Evolutionary conservation across 768 basidiomycete genomes (phyloP).

Genomic region (Xerocomellus intermedius): DNA sequence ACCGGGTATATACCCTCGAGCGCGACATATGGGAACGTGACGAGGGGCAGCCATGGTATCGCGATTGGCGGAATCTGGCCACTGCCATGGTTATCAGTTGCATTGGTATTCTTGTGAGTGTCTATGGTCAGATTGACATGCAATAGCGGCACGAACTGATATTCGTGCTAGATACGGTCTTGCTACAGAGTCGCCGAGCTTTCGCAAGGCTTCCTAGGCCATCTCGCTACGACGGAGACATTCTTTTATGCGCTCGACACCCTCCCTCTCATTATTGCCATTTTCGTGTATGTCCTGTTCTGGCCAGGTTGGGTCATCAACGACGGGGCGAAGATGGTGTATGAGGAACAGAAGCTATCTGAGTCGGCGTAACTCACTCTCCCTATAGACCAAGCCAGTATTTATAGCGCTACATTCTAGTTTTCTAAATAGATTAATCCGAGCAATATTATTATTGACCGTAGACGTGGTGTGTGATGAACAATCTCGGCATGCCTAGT

Average conservation of each 20-base stretch:
- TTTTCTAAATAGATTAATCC: no score
- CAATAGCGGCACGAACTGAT: background rate
- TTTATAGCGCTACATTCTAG: no score
- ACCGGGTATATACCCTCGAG: constrained; percentile 41
- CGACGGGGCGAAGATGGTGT: no score
- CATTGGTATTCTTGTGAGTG: constrained; percentile 58
- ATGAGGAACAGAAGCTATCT: no score
- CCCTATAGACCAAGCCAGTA: no score
- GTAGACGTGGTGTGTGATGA: no score
- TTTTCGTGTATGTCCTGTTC: constrained; percentile 52
- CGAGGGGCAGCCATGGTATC: constrained; percentile 42
- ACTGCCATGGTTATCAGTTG: constrained; percentile 52
- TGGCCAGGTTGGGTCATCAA: constrained; percentile 64
- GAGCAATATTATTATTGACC: no score
- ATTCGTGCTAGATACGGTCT: constrained; percentile 55
- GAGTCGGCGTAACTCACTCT: no score
- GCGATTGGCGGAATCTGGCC: constrained; percentile 60
- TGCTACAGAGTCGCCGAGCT: constrained; percentile 59
- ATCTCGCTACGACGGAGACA: constrained; percentile 54
- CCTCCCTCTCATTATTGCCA: constrained; percentile 62
- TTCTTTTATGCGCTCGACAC: constrained; percentile 71
- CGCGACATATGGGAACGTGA: constrained; percentile 39
- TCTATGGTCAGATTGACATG: background rate
- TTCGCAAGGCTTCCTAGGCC: constrained; percentile 59
- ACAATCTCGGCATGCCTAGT: no score